These are phyloP conservation scores for Microdochium paspali DNA, from an alignment of 2,329 filamentous ascomycete genomes.

Conservation along the genomic window DNA sequence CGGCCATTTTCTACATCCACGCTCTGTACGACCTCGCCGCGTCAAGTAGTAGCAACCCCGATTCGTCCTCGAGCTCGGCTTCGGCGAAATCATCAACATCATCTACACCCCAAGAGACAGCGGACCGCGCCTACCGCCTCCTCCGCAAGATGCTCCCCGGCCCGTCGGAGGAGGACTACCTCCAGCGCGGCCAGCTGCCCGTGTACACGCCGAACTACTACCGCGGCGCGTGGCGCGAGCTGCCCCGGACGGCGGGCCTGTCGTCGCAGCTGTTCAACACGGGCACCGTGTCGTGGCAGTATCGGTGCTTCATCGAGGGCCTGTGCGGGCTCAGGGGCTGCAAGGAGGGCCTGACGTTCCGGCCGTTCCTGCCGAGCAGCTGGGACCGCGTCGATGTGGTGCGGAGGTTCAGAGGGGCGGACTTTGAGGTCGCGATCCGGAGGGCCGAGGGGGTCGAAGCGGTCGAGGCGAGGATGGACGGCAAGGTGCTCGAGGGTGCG, in stretches of 20 bases:
- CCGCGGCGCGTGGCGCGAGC: conserved; percentile 37
- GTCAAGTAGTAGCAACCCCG: too few species aligned
- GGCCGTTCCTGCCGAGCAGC: conserved; percentile 38
- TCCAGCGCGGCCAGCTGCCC: conserved; percentile 44
- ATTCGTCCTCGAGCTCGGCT: neutral
- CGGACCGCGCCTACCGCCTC: conserved; percentile 38
- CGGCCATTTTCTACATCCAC: conserved; percentile 44
- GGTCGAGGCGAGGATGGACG: conserved; percentile 25
- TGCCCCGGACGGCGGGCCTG: conserved; percentile 41
- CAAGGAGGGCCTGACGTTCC: conserved; percentile 31
- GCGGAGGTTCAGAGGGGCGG: conserved; percentile 40
- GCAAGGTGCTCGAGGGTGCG: conserved; percentile 25
- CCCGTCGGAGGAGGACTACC: conserved; percentile 37
- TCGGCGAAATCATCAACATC: neutral
- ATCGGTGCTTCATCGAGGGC: conserved; percentile 44
- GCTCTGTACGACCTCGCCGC: conserved; percentile 30
- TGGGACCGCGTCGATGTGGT: conserved; percentile 39
- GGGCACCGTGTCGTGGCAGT: conserved; percentile 47
- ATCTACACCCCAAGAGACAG: conserved; percentile 28
- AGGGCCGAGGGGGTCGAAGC: conserved; percentile 26
- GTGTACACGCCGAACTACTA: conserved; percentile 52
- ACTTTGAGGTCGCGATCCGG: conserved; percentile 34
- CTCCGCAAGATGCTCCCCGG: conserved; percentile 46
- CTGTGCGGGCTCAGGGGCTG: conserved; percentile 44
- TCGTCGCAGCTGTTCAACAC: conserved; percentile 51